These are phyloP conservation scores for Hypholoma sublateritium DNA, from an alignment of 768 basidiomycete species.

Conservation along the genomic window DNA sequence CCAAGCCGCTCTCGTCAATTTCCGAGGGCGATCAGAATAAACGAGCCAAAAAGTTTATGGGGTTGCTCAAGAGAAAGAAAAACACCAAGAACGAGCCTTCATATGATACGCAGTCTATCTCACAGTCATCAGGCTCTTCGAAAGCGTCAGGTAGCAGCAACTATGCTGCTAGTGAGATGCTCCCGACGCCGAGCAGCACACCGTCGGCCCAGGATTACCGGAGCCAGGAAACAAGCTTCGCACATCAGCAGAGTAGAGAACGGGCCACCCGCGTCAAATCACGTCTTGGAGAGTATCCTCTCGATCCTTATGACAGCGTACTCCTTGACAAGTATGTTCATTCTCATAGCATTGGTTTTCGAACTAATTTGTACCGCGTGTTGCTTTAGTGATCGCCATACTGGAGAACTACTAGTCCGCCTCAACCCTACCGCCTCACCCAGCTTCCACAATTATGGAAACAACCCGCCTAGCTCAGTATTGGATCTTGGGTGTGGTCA, in stretches of 20 bases:
- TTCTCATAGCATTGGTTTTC: background rate
- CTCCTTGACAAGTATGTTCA: constrained; percentile 55
- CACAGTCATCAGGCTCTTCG: background rate
- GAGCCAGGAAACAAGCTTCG: background rate
- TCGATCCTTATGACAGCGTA: constrained; percentile 49
- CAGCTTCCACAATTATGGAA: constrained; percentile 53
- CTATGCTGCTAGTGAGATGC: background rate
- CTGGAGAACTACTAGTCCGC: constrained; percentile 50
- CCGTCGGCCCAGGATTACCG: constrained; percentile 7
- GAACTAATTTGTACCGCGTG: constrained; percentile 1
- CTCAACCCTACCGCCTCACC: constrained; percentile 55
- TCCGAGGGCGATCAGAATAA: constrained; percentile 5
- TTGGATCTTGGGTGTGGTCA: constrained; percentile 76
- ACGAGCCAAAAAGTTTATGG: constrained; percentile 21
- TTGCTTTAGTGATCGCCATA: constrained; percentile 53
- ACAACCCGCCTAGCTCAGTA: constrained; percentile 47
- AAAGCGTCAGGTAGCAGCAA: background rate
- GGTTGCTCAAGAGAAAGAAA: constrained; percentile 22
- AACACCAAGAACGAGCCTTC: constrained; percentile 9
- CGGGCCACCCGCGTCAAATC: constrained; percentile 18
- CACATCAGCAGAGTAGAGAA: constrained; percentile 12
- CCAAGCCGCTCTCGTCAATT: constrained; percentile 1
- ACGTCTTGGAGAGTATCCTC: constrained; percentile 25
- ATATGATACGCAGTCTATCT: constrained; percentile 2
- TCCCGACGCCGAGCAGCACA: background rate